Evolutionary conservation across 768 basidiomycete species (phyloP).

Genomic region (Hypholoma fasciculare): DNA sequence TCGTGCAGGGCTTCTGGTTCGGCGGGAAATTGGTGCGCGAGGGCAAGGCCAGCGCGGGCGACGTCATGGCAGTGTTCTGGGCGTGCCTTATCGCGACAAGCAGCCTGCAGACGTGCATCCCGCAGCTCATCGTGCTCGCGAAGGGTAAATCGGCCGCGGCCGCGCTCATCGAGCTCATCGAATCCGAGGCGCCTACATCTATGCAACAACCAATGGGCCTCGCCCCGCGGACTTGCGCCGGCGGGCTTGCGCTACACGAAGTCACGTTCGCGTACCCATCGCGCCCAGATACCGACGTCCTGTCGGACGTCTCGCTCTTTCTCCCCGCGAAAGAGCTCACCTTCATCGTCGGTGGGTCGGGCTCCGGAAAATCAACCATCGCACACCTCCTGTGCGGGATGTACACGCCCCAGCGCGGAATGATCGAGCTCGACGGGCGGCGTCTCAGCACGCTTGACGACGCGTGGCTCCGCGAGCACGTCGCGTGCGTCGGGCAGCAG

Average conservation of each 20-base stretch:
- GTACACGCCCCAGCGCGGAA: constrained; percentile 42
- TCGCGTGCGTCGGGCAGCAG: constrained; percentile 77
- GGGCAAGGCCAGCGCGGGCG: constrained; percentile 65
- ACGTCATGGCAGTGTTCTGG: constrained; percentile 97
- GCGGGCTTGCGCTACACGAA: constrained; percentile 73
- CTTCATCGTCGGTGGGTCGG: constrained; percentile 89
- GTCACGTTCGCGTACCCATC: constrained; percentile 86
- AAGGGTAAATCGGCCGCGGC: constrained; percentile 86
- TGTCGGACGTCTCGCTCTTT: constrained; percentile 65
- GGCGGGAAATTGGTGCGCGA: constrained; percentile 84
- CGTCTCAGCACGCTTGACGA: constrained; percentile 56
- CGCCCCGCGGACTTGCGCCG: constrained; percentile 44
- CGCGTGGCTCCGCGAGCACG: constrained; percentile 59
- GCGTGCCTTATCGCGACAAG: constrained; percentile 89
- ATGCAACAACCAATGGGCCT: constrained; percentile 21
- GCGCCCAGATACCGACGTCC: constrained; percentile 65
- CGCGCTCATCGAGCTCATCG: constrained; percentile 43
- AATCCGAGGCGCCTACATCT: not conserved
- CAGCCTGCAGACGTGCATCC: constrained; percentile 86
- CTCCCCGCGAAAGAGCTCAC: constrained; percentile 80
- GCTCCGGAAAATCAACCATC: constrained; percentile 92
- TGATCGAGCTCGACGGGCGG: constrained; percentile 36
- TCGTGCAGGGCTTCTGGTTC: constrained; percentile 97
- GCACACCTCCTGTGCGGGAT: constrained; percentile 79
- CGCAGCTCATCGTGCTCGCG: constrained; percentile 72